Evolutionary conservation across 1,284 basidiomycete genomes (phyloP).

Genomic region (Naganishia albida): DNA sequence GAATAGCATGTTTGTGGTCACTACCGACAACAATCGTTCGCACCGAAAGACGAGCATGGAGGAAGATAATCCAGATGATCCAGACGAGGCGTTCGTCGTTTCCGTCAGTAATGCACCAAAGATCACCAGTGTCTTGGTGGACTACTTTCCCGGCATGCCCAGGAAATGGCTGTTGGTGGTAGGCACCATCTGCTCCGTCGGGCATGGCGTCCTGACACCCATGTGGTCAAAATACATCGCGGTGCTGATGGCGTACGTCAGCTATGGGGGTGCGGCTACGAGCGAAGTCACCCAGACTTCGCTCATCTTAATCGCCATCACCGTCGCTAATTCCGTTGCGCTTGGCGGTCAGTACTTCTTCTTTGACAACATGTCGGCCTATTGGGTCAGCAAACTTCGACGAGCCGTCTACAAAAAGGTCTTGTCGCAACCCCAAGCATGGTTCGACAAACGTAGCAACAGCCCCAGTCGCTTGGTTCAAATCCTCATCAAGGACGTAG

Average conservation of each 20-base stretch:
- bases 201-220: slow-evolving; percentile 80
- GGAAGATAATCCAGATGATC: slow-evolving; percentile 11
- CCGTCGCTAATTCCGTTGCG: slow-evolving; percentile 72
- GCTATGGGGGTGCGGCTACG: slow-evolving; percentile 64
- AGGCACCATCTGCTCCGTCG: slow-evolving; percentile 67
- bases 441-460: slow-evolving; percentile 77
- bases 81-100: slow-evolving; percentile 32
- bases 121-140: slow-evolving; percentile 60
- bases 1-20: slow-evolving; percentile 22
- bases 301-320: slow-evolving; percentile 64
- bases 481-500: slow-evolving; percentile 82
- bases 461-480: slow-evolving; percentile 70
- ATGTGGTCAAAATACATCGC: slow-evolving; percentile 89
- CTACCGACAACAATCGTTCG: not conserved
- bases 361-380: slow-evolving; percentile 71
- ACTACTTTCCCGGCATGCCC: slow-evolving; percentile 72
- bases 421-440: slow-evolving; percentile 81
- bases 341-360: slow-evolving; percentile 72
- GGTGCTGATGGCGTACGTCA: slow-evolving; percentile 74
- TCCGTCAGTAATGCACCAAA: slow-evolving; percentile 39
- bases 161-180: slow-evolving; percentile 68
- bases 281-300: slow-evolving; percentile 61
- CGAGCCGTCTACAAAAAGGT: slow-evolving; percentile 63
- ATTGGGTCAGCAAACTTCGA: slow-evolving; percentile 75
- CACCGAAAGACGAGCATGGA: not conserved